A percentile compares a stretch with the other conserved stretches of the same genome.
These are phyloP conservation scores for Amaranthus palmeri DNA, from an alignment of 148 eudicot species.

Conservation along the genomic window DNA sequence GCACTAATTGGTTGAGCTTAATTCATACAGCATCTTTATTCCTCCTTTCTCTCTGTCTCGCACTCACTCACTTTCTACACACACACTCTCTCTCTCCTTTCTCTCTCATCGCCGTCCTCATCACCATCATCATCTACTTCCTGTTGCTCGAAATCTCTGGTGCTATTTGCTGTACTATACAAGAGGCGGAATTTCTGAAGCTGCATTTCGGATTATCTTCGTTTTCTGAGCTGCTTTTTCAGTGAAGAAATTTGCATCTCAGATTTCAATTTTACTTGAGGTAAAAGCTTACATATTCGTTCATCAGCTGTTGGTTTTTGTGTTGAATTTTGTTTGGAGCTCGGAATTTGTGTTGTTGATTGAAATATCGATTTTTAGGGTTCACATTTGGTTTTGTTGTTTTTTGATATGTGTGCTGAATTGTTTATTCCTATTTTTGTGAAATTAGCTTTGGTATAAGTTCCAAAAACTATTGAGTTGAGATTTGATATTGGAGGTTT, in stretches of 20 bases:
- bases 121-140: constrained; percentile 9
- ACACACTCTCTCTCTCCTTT: constrained; percentile 1
- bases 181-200: neutral
- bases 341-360: no score
- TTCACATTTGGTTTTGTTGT: no score
- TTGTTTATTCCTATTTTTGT: no score
- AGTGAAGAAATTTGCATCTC: constrained; percentile 26
- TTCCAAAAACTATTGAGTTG: neutral
- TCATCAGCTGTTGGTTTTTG: neutral
- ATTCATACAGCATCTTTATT: constrained; percentile 4
- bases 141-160: neutral
- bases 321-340: neutral
- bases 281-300: constrained; percentile 6
- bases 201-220: constrained; percentile 1
- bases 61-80: constrained; percentile 4
- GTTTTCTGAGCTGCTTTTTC: constrained; percentile 26
- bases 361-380: no score
- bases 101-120: constrained; percentile 12
- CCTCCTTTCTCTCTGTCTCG: constrained; percentile 19
- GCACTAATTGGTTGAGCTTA: constrained; percentile 22
- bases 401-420: no score
- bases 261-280: constrained; percentile 16
- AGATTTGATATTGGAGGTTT: neutral
- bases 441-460: no score
- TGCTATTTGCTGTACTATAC: no score